phyloP scores from a whole-genome alignment of 2,329 filamentous ascomycete species.

The Dactylellina haptotyla region DNA sequence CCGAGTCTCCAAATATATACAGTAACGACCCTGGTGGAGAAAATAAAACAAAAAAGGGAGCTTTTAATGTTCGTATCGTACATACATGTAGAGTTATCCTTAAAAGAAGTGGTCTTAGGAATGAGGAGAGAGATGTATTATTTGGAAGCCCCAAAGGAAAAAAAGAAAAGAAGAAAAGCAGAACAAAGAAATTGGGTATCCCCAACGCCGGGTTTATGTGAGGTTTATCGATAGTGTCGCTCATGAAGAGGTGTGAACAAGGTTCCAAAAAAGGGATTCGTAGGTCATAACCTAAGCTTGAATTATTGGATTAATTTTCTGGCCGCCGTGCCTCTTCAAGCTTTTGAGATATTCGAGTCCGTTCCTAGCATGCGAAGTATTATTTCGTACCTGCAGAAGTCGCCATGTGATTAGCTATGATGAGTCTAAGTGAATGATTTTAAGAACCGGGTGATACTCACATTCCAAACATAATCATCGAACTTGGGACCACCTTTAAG shows the following conservation, averaged over 20 bases:
- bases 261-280: slow-evolving; percentile 6
- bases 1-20: neutral
- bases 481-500: slow-evolving; percentile 86
- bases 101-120: slow-evolving; percentile 36
- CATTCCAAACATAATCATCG: slow-evolving; percentile 96
- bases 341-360: slow-evolving; percentile 41
- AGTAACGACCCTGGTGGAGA: neutral
- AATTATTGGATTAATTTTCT: neutral
- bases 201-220: slow-evolving; percentile 47
- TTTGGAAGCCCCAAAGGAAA: slow-evolving; percentile 1
- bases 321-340: neutral
- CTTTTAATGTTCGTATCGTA: slow-evolving; percentile 37
- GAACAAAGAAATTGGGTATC: slow-evolving; percentile 36
- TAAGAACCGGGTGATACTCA: slow-evolving; percentile 66
- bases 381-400: slow-evolving; percentile 38
- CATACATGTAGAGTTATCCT: slow-evolving; percentile 35
- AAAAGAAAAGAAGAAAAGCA: slow-evolving; percentile 2
- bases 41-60: slow-evolving; percentile 13
- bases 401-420: neutral
- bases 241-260: slow-evolving; percentile 4
- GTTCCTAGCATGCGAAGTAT: slow-evolving; percentile 52
- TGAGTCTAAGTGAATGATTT: no score
- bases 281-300: slow-evolving; percentile 1
- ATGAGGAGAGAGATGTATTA: slow-evolving; percentile 50
- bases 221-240: slow-evolving; percentile 11